Percentiles rank a stretch among this genome's conserved stretches.
These are phyloP conservation scores for Gremmenia infestans DNA, from an alignment of 2,329 filamentous ascomycete genomes.

Conservation along the genomic window DNA sequence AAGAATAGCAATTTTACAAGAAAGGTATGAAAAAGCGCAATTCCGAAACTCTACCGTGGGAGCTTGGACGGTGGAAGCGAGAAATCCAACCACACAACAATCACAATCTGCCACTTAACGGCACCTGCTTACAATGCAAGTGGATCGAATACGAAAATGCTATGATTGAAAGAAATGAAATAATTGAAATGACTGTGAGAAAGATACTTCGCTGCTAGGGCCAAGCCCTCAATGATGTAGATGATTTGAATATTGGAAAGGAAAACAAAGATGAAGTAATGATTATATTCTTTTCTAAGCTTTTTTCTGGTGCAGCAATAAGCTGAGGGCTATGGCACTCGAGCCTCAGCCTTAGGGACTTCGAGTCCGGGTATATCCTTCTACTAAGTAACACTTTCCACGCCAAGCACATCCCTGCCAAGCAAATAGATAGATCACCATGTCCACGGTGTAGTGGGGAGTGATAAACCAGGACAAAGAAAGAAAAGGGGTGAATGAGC, in stretches of 20 bases:
- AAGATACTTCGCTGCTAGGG: neutral
- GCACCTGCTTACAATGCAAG: too few relatives aligned
- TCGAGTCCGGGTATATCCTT: conserved; percentile 14
- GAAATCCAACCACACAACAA: too few relatives aligned
- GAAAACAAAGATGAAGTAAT: neutral
- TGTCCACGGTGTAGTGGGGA: neutral
- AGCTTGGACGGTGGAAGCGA: neutral
- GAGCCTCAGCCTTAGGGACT: neutral
- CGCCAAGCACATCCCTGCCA: conserved; percentile 4
- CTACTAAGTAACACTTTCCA: neutral
- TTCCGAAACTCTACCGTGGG: neutral
- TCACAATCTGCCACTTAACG: too few relatives aligned
- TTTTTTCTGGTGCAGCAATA: neutral
- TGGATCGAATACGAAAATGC: too few relatives aligned
- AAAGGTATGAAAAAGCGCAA: too few relatives aligned
- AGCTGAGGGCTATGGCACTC: neutral
- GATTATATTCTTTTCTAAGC: conserved; percentile 3
- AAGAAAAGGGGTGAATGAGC: conserved; percentile 1
- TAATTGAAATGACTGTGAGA: neutral
- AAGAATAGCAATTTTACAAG: too few relatives aligned
- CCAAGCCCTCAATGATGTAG: neutral
- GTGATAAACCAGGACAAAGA: conserved; percentile 1
- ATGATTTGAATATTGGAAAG: neutral
- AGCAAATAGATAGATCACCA: conserved; percentile 1
- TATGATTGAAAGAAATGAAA: too few relatives aligned